Evolutionary conservation across 768 basidiomycete species (phyloP), one percentile per base, ranked within the genome.

Genomic region (Kockovaella imperatae): DNA sequence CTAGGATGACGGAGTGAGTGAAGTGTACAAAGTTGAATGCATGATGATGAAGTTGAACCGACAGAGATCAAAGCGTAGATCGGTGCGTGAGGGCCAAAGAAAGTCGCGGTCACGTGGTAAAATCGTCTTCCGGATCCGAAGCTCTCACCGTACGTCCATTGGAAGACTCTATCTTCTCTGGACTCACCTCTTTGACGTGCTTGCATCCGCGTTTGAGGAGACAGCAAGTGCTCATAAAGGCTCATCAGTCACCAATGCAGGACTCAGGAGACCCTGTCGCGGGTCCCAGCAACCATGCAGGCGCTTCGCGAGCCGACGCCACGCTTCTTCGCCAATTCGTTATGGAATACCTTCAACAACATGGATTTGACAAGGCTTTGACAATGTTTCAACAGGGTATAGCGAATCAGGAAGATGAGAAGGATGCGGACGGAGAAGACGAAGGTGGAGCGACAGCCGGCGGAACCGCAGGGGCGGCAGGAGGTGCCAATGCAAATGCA

Each of bases 341-440:
- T 14, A 54, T 60, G 44, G 57, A 57, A n/a, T 61, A 62, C 31
- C 61, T 68, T n/a, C 59, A 68, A 38, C 61, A 57, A n/a, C 60
- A 63, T 43, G 64, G 64, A 1, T 65, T 63, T 47, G 63, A 63
- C 39, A 63, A 67, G 45, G 59, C 50, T 6, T 38, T 60, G 18
- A 49, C 46, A 14, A 53, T 48, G 35, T 53, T 63, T 36, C 26
- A 55, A 31, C 49, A 54, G 17, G 56, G 54, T 1, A 44, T 56
- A 17, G 46, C 42, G n/a, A 55, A 56, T 21, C 34, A 56, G n/a
- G 50, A 32, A 10, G 52, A 32, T 28, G 52, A 53, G 8, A 40
- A 54, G 29, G 47, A 45, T 18, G 48, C 41, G 4, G 54, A 53
- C 14, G 59, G 54, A 23, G 49, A 46, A 18, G 54, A 54, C 11